Percentiles rank a stretch among this genome's conserved stretches.
Evolutionary conservation across 192 early-diverging fungal genomes (phyloP).

Genomic region (Coemansia sp.): DNA sequence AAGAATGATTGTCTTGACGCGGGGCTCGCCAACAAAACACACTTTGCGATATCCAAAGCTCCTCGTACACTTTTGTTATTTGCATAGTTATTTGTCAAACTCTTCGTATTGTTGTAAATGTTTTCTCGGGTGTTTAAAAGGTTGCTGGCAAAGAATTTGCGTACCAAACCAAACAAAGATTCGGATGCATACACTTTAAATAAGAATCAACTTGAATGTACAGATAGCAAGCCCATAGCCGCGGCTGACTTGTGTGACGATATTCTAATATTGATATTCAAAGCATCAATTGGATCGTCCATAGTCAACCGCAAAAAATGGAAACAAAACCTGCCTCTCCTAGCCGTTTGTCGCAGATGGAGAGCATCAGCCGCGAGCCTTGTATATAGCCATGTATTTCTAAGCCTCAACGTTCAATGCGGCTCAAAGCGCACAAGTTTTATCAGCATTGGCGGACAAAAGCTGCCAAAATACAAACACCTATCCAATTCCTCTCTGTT

Average conservation of each 20-base stretch:
- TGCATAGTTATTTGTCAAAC: neutral
- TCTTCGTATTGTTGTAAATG: neutral
- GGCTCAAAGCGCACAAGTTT: neutral
- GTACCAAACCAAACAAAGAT: neutral
- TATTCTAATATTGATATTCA: constrained; percentile 5
- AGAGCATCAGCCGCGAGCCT: neutral
- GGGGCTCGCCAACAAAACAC: neutral
- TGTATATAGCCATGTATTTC: constrained; percentile 8
- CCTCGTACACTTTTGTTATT: neutral
- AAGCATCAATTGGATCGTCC: neutral
- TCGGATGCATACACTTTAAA: too few species aligned
- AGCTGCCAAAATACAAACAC: neutral
- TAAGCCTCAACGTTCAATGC: neutral
- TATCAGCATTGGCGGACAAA: neutral
- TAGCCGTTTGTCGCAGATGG: constrained; percentile 14
- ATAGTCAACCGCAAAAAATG: neutral
- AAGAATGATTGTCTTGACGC: neutral
- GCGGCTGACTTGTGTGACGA: neutral
- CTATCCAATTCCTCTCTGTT: neutral
- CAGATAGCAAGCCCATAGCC: neutral
- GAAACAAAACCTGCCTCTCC: constrained; percentile 1
- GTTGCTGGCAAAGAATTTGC: neutral
- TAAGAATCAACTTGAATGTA: neutral
- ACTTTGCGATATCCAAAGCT: neutral
- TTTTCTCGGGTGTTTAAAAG: too few species aligned